Evolutionary conservation across 371 early-diverging fungal genomes (phyloP).

Genomic region (Dentiscutata heterogama): DNA sequence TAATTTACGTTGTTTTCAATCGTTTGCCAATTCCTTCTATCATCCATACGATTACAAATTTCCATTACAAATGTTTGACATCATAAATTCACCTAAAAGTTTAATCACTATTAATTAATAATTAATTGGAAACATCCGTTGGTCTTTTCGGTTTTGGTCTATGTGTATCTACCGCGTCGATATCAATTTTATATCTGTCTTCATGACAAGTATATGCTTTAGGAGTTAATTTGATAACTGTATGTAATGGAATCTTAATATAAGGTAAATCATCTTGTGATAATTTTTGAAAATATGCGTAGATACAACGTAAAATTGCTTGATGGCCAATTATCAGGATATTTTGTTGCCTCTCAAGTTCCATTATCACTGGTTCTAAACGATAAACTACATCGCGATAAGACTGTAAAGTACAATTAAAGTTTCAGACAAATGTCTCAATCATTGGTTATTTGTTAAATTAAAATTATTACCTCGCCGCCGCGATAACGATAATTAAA

Average conservation of each 20-base stretch:
- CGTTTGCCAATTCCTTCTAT: not conserved
- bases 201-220: conserved; percentile 96
- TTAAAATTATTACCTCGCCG: conserved; percentile 76
- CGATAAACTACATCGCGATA: conserved; percentile 91
- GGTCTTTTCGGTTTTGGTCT: conserved; percentile 62
- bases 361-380: conserved; percentile 97
- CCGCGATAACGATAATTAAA: conserved; percentile 94
- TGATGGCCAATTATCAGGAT: conserved; percentile 96
- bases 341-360: conserved; percentile 95
- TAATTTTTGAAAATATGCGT: conserved; percentile 93
- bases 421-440: conserved; percentile 3
- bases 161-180: conserved; percentile 90
- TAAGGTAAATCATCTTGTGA: conserved; percentile 95
- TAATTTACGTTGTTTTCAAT: not conserved
- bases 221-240: conserved; percentile 94
- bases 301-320: conserved; percentile 93
- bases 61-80: not conserved
- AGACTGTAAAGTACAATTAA: conserved; percentile 54
- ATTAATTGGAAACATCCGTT: not conserved
- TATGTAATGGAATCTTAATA: conserved; percentile 96
- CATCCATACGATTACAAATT: not conserved
- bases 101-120: not conserved
- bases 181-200: conserved; percentile 85
- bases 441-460: not conserved
- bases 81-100: not conserved